phyloP scores from a whole-genome alignment of 2,329 filamentous ascomycete species.

The Byssothecium circinans region DNA sequence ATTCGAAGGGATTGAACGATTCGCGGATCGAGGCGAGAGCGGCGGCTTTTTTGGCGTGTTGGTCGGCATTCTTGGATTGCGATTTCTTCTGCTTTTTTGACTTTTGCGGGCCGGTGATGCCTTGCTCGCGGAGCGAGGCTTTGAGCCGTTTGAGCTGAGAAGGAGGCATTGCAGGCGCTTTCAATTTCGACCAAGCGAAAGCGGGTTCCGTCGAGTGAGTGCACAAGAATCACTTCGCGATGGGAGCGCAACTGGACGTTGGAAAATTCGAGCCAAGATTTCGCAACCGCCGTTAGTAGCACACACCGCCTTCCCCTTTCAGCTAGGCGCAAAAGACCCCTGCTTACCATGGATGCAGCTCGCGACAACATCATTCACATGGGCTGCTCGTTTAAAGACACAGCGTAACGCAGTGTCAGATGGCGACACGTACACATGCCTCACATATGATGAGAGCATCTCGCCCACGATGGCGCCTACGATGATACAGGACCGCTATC shows the following conservation, averaged over 20 bases:
- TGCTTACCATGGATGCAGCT: constrained; percentile 3
- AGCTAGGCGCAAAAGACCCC: constrained; percentile 9
- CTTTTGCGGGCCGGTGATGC: constrained; percentile 85
- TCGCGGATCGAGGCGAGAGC: constrained; percentile 87
- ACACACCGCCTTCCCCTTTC: constrained; percentile 14
- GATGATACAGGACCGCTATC: constrained; percentile 49
- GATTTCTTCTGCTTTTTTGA: constrained; percentile 88
- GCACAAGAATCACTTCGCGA: constrained; percentile 16
- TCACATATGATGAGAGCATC: constrained; percentile 14
- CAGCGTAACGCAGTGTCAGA: background rate
- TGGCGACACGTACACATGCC: background rate
- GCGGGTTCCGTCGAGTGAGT: background rate
- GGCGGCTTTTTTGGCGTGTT: constrained; percentile 73
- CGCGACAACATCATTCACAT: constrained; percentile 21
- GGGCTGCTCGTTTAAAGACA: background rate
- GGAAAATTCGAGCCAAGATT: constrained; percentile 19
- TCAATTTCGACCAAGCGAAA: too few species aligned
- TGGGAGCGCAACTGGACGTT: constrained; percentile 3
- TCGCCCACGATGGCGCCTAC: constrained; percentile 34
- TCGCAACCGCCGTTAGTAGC: constrained; percentile 1
- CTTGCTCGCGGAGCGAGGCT: constrained; percentile 83
- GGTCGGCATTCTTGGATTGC: constrained; percentile 70
- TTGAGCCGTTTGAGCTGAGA: constrained; percentile 97
- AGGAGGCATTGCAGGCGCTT: constrained; percentile 68
- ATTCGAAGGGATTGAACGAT: constrained; percentile 96